These are phyloP conservation scores for Rhizophagus sp. DNA, from an alignment of 192 early-diverging fungal genomes.

Conservation along the genomic window DNA sequence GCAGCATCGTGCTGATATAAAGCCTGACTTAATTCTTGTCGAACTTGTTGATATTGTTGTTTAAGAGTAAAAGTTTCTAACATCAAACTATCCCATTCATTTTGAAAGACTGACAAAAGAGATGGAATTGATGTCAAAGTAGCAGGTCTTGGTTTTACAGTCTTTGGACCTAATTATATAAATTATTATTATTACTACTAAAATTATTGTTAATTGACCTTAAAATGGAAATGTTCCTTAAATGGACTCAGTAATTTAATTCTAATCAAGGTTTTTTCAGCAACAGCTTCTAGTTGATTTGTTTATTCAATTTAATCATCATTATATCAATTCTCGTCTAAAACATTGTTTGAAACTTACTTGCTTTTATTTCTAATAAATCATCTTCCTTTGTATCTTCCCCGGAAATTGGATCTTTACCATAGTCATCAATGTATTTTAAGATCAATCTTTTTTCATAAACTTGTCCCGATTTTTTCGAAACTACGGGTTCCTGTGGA, in stretches of 20 bases:
- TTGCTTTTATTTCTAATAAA: slow-evolving; percentile 67
- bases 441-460: slow-evolving; percentile 87
- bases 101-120: slow-evolving; percentile 84
- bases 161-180: slow-evolving; percentile 49
- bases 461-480: slow-evolving; percentile 77
- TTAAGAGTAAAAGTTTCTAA: slow-evolving; percentile 92
- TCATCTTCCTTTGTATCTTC: slow-evolving; percentile 72
- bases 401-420: slow-evolving; percentile 79
- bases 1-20: slow-evolving; percentile 97
- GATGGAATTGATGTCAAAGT: slow-evolving; percentile 90
- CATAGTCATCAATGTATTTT: slow-evolving; percentile 84
- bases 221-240: not conserved
- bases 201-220: not conserved
- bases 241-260: not conserved
- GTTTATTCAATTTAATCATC: not conserved
- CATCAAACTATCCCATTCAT: slow-evolving; percentile 97
- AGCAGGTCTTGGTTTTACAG: slow-evolving; percentile 86
- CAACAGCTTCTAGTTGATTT: slow-evolving; percentile 22
- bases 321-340: not conserved
- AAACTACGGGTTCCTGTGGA: slow-evolving; percentile 86
- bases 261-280: slow-evolving; percentile 9
- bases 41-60: slow-evolving; percentile 86
- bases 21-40: slow-evolving; percentile 91
- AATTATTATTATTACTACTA: not conserved
- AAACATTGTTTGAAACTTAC: slow-evolving; percentile 36